phyloP scores from a whole-genome alignment of 352 stramenopile genomes.

The Aphanomyces stellatus region DNA sequence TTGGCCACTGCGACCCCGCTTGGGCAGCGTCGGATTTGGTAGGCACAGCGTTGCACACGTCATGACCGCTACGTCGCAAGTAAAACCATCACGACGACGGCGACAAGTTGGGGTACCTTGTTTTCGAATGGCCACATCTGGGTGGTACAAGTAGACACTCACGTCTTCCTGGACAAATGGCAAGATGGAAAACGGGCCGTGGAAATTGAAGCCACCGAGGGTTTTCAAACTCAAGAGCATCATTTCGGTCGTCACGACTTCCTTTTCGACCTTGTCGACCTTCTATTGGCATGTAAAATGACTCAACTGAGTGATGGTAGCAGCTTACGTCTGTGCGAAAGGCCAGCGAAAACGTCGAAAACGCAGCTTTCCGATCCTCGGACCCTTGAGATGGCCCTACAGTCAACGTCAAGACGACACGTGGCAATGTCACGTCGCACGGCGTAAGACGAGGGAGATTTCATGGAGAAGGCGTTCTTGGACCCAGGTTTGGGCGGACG shows the following conservation, averaged over 20 bases:
- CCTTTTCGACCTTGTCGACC: slow-evolving; percentile 51
- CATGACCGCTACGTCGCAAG: slow-evolving; percentile 61
- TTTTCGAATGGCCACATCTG: slow-evolving; percentile 82
- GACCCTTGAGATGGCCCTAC: background rate
- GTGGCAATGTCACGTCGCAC: slow-evolving; percentile 49
- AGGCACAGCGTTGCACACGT: slow-evolving; percentile 73
- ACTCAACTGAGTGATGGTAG: too few species aligned
- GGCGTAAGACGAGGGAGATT: slow-evolving; percentile 91
- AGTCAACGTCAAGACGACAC: background rate
- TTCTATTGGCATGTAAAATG: slow-evolving; percentile 29
- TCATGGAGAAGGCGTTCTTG: slow-evolving; percentile 94
- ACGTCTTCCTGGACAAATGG: slow-evolving; percentile 94
- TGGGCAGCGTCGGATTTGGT: slow-evolving; percentile 48
- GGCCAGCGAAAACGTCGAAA: slow-evolving; percentile 19
- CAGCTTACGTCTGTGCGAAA: background rate
- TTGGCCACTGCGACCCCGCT: slow-evolving; percentile 69
- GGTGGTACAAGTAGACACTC: slow-evolving; percentile 86
- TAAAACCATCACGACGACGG: background rate
- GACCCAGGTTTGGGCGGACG: slow-evolving; percentile 82
- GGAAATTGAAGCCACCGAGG: slow-evolving; percentile 90
- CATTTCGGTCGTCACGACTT: slow-evolving; percentile 25
- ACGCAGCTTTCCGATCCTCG: background rate
- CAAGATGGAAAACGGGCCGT: slow-evolving; percentile 88
- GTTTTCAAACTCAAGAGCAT: slow-evolving; percentile 87
- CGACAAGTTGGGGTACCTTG: slow-evolving; percentile 75